Percentiles rank a stretch among this genome's conserved stretches.
Evolutionary conservation across 225 moss, liverwort and hornwort genomes (phyloP).

Genomic region (Lunularia cruciata): DNA sequence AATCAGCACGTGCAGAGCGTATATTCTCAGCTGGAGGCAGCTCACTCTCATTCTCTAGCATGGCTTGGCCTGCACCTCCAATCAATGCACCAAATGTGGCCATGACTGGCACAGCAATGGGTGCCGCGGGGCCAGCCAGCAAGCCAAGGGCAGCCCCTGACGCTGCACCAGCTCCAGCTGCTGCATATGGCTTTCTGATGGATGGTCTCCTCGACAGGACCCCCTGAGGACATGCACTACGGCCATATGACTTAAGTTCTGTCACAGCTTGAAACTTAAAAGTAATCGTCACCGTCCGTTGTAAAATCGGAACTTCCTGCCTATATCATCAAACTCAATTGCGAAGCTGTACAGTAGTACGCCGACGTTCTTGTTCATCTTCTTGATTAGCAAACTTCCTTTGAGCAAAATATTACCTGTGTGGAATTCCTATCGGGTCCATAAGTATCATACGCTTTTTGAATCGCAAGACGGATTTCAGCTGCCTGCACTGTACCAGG

Average conservation of each 20-base stretch:
- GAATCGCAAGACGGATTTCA: slow-evolving; percentile 76
- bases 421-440: slow-evolving; percentile 62
- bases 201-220: slow-evolving; percentile 78
- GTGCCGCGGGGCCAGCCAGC: slow-evolving; percentile 84
- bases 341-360: not conserved
- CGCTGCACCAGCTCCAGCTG: slow-evolving; percentile 90
- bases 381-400: not conserved
- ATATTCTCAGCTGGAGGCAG: slow-evolving; percentile 42
- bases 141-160: slow-evolving; percentile 87
- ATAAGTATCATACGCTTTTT: slow-evolving; percentile 67
- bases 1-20: slow-evolving; percentile 22
- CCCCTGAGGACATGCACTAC: slow-evolving; percentile 50
- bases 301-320: no score
- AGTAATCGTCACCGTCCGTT: no score
- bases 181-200: slow-evolving; percentile 88
- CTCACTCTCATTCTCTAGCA: slow-evolving; percentile 68
- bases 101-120: slow-evolving; percentile 92
- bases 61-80: slow-evolving; percentile 77
- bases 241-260: not conserved
- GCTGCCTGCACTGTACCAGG: slow-evolving; percentile 84
- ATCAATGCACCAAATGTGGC: slow-evolving; percentile 95
- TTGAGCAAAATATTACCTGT: slow-evolving; percentile 11
- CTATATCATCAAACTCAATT: no score
- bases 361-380: not conserved
- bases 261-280: not conserved